Percentiles rank a stretch among this genome's conserved stretches.
Evolutionary conservation across 352 stramenopile genomes (phyloP).

Genomic region (Halophytophthora batemanensis): DNA sequence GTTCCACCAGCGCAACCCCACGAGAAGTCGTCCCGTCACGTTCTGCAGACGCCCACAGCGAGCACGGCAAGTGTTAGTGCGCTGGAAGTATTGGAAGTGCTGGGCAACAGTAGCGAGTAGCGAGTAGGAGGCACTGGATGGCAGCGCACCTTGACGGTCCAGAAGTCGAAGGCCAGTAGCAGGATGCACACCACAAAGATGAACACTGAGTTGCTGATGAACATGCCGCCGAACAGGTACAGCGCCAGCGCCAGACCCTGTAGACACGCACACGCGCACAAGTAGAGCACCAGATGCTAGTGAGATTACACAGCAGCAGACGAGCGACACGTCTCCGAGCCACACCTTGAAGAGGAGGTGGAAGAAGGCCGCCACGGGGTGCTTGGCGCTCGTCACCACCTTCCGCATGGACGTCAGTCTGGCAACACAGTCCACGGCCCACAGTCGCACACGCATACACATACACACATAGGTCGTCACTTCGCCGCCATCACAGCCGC

Average conservation of each 20-base stretch:
- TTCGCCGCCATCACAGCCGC: background rate
- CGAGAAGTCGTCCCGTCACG: constrained; percentile 84
- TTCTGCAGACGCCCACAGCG: constrained; percentile 42
- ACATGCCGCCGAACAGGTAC: constrained; percentile 93
- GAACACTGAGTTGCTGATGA: constrained; percentile 94
- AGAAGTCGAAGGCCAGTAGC: constrained; percentile 97
- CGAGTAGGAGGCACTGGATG: constrained; percentile 23
- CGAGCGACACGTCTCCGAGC: background rate
- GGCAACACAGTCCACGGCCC: background rate
- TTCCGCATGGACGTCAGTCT: constrained; percentile 73
- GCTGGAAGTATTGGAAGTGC: too few relatives aligned
- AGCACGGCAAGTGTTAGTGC: background rate
- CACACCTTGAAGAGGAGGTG: constrained; percentile 95
- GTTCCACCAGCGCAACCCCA: constrained; percentile 98
- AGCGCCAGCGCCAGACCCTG: constrained; percentile 84
- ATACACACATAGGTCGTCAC: background rate
- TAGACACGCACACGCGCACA: constrained; percentile 1
- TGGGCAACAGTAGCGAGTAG: constrained; percentile 49
- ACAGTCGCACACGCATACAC: background rate
- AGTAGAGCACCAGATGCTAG: background rate
- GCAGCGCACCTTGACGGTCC: constrained; percentile 91
- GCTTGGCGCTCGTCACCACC: constrained; percentile 75
- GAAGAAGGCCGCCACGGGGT: constrained; percentile 95
- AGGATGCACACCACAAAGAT: constrained; percentile 97
- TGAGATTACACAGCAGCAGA: background rate